Base-by-base conservation (phyloP, 306 rosid genomes). In the Lathyrus aphaca region DNA sequence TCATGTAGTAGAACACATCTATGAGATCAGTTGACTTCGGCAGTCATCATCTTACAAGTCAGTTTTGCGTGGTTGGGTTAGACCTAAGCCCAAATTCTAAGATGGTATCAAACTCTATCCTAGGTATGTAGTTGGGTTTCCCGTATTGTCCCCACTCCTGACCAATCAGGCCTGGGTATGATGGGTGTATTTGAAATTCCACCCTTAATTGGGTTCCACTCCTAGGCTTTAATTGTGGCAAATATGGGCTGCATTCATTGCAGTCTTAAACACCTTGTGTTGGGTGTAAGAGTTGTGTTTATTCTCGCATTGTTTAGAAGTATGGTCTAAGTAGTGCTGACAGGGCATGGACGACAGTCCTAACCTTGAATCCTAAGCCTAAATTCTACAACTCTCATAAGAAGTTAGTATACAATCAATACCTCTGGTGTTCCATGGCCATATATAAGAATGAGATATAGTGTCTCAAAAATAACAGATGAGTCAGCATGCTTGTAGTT, bases 401-500 rank as follows among this genome's bases (percentile, higher is more conserved):
- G 69, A 29, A 50, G 43, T 6, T 56, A 63, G 74, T 8, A 72
- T 37, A 50, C 54, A 60, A 43, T 64, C 43, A 76, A 44, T 82
- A 95, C 99, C 97, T 95, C 99, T 16, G 84, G 74, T 14, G 97
- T 88, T 81, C 96, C 97, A 25, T 87, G 95, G 66, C 97, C 96
- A 76, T 72, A 95, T 75, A 78, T 69, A 65, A 91, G 83, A 83
- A 91, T 86, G 80, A 91, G 88, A 85, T 89, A 79, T 4, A 95
- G 84, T 1, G 99, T 95, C 82, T 95, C 99, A 80, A 95, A 95
- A 71, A 95, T 88, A 71, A 95, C 97, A 79, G 95, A 87, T 37
- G 99, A 95, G 76, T 95, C 99, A 7, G 89, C 97, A 84, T 88
- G 99, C 83, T 95, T 91, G 75, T 95, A 95, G 76, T 91, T 95